Evolutionary conservation across 2,329 filamentous ascomycete species (phyloP).

Genomic region (Gnomoniopsis sp.): DNA sequence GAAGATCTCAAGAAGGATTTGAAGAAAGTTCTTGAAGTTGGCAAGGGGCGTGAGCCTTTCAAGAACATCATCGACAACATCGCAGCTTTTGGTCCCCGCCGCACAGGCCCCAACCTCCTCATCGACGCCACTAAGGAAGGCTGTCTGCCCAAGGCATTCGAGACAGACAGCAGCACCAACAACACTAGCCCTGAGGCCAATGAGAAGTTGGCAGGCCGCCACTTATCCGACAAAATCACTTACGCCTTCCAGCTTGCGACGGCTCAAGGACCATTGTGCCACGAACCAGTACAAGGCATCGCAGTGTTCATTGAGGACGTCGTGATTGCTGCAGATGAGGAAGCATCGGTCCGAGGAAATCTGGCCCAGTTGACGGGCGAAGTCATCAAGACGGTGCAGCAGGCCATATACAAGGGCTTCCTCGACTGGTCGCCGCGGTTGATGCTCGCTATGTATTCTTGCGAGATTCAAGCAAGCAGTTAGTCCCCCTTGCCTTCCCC

Average conservation of each 20-base stretch:
- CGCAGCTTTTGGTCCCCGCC: conserved; percentile 81
- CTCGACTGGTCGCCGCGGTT: conserved; percentile 95
- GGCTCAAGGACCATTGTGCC: conserved; percentile 83
- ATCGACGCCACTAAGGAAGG: conserved; percentile 75
- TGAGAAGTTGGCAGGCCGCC: conserved; percentile 54
- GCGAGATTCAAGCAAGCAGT: conserved; percentile 94
- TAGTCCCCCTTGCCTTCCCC: conserved; percentile 32
- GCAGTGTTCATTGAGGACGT: conserved; percentile 88
- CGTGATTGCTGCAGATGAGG: conserved; percentile 51
- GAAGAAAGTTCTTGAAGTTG: conserved; percentile 62
- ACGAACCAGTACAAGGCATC: conserved; percentile 89
- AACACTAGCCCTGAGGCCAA: conserved; percentile 35
- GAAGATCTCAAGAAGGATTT: conserved; percentile 77
- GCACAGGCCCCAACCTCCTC: conserved; percentile 83
- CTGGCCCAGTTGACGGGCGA: conserved; percentile 85
- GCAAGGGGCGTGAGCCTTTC: conserved; percentile 76
- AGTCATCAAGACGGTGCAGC: conserved; percentile 83
- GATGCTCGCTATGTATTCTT: conserved; percentile 95
- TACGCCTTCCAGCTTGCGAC: conserved; percentile 95
- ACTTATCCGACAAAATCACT: conserved; percentile 84
- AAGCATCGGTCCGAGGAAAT: conserved; percentile 57
- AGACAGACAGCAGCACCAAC: conserved; percentile 30
- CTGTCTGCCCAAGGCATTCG: conserved; percentile 69
- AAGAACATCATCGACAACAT: conserved; percentile 74
- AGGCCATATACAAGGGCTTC: conserved; percentile 80